Percentiles rank a stretch among this genome's conserved stretches.
phyloP scores from a whole-genome alignment of 371 early-diverging fungal genomes.

The Rhizopus arrhizus region DNA sequence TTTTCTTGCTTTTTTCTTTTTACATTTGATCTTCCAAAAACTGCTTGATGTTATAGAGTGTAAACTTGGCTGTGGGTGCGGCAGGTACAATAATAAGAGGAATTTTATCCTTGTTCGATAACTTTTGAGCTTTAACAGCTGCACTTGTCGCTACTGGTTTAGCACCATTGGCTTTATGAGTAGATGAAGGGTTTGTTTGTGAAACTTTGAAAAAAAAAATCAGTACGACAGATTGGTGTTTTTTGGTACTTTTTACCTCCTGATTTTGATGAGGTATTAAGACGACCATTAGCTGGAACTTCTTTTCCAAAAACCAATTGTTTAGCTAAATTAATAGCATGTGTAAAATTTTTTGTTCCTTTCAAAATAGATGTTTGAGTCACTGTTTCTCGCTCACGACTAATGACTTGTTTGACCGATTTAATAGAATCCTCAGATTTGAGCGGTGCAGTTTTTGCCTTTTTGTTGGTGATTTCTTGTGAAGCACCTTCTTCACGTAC shows the following conservation, averaged over 20 bases:
- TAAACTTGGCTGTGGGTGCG: constrained; percentile 79
- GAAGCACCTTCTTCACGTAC: constrained; percentile 37
- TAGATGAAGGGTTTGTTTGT: constrained; percentile 14
- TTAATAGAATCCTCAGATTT: constrained; percentile 39
- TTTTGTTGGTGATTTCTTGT: constrained; percentile 37
- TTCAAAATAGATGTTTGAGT: constrained; percentile 49
- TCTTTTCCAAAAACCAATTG: constrained; percentile 27
- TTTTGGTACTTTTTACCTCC: neutral
- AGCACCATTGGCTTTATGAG: constrained; percentile 1
- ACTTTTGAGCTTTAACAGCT: constrained; percentile 21
- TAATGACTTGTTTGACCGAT: constrained; percentile 42
- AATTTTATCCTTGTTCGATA: constrained; percentile 44
- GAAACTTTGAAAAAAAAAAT: constrained; percentile 1
- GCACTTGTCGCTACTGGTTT: neutral
- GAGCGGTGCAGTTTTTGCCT: constrained; percentile 30
- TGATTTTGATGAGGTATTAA: constrained; percentile 14
- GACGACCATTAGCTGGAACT: constrained; percentile 8
- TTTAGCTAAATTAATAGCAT: constrained; percentile 26
- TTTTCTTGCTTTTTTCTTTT: constrained; percentile 4
- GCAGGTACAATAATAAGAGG: constrained; percentile 92
- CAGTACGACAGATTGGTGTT: neutral
- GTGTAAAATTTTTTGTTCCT: constrained; percentile 42
- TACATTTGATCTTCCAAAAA: constrained; percentile 76
- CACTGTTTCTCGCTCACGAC: constrained; percentile 47
- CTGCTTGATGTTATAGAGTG: constrained; percentile 81